Conservation (phyloP, 2,329 filamentous ascomycete species). For the Arthrobotrys musiformis region DNA sequence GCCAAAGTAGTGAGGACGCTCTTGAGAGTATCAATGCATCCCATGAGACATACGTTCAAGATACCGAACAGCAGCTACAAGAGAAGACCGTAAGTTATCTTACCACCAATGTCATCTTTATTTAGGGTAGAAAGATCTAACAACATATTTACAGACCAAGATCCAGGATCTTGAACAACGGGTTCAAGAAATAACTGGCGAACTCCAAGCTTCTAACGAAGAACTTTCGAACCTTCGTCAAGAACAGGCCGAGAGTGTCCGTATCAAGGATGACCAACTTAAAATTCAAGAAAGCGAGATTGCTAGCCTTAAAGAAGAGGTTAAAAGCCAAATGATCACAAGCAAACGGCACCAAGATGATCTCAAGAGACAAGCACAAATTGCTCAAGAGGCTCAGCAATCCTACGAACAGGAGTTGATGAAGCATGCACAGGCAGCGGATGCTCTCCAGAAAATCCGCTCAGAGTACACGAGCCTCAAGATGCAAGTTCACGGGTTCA, state of each 20-base stretch:
- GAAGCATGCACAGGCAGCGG: slow-evolving; percentile 95
- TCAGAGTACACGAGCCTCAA: slow-evolving; percentile 83
- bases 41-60: slow-evolving; percentile 86
- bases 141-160: slow-evolving; percentile 64
- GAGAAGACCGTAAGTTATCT: slow-evolving; percentile 73
- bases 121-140: not conserved
- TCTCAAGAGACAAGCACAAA: slow-evolving; percentile 90
- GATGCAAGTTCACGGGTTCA: slow-evolving; percentile 78
- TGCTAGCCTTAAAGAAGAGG: slow-evolving; percentile 81
- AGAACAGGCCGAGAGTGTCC: slow-evolving; percentile 78
- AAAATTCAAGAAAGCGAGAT: slow-evolving; percentile 80
- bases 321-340: slow-evolving; percentile 80
- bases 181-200: slow-evolving; percentile 82
- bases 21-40: slow-evolving; percentile 81
- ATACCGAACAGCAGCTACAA: slow-evolving; percentile 78
- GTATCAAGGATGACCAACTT: slow-evolving; percentile 83
- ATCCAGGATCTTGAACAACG: slow-evolving; percentile 85
- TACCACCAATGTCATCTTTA: not conserved
- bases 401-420: slow-evolving; percentile 94
- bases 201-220: slow-evolving; percentile 81
- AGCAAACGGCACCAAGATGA: slow-evolving; percentile 89
- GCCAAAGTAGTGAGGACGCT: slow-evolving; percentile 86
- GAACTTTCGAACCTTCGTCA: slow-evolving; percentile 84
- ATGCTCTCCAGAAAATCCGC: slow-evolving; percentile 80
- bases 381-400: slow-evolving; percentile 90